phyloP scores from a whole-genome alignment of 805 yeast species.

The Lipomyces sp. region DNA sequence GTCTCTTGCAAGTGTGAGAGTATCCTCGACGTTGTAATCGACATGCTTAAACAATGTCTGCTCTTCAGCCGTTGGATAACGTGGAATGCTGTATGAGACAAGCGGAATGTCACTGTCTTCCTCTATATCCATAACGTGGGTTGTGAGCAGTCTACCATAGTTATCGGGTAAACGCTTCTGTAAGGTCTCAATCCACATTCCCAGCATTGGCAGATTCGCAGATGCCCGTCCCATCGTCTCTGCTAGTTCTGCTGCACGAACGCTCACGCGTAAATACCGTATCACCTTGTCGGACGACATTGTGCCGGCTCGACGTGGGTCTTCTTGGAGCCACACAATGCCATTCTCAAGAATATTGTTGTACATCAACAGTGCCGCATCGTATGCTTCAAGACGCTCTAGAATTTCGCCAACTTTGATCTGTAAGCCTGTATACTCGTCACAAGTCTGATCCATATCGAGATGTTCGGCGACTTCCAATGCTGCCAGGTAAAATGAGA shows the following conservation, averaged over 20 bases:
- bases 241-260: conserved; percentile 64
- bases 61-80: conserved; percentile 19
- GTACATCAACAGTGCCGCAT: conserved; percentile 71
- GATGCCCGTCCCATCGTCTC: conserved; percentile 54
- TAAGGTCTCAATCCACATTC: conserved; percentile 26
- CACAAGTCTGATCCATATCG: conserved; percentile 62
- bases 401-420: conserved; percentile 86
- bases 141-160: conserved; percentile 13
- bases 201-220: conserved; percentile 60
- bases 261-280: conserved; percentile 69
- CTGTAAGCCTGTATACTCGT: conserved; percentile 90
- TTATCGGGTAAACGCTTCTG: conserved; percentile 37
- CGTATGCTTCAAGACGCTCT: conserved; percentile 64
- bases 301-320: conserved; percentile 53
- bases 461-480: conserved; percentile 63
- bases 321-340: conserved; percentile 54
- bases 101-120: conserved; percentile 10
- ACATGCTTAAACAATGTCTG: conserved; percentile 15
- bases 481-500: conserved; percentile 75
- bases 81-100: conserved; percentile 16
- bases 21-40: conserved; percentile 22
- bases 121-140: conserved; percentile 12
- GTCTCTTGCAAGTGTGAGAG: conserved; percentile 26
- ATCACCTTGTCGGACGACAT: conserved; percentile 50
- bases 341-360: conserved; percentile 62